A percentile compares a stretch with the other conserved stretches of the same genome.
Conservation (phyloP, 192 early-diverging fungal genomes). For the Coemansia umbellata region DNA sequence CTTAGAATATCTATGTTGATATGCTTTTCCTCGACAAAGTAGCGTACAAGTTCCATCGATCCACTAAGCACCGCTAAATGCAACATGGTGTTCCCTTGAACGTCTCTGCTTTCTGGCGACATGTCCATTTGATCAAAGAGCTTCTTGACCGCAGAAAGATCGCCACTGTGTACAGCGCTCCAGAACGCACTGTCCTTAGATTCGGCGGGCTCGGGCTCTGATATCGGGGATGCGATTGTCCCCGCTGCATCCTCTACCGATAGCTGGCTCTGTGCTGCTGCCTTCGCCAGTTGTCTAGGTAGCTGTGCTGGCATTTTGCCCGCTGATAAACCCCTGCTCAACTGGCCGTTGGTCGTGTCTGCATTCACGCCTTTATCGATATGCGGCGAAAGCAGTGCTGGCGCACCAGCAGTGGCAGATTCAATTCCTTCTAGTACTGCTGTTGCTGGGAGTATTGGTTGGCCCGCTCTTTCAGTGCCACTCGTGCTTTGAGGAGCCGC, state of each 20-base stretch:
- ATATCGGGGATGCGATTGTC: conserved; percentile 2
- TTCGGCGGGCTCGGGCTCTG: conserved; percentile 1
- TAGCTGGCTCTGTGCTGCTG: conserved; percentile 23
- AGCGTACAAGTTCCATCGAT: conserved; percentile 65
- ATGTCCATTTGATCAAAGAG: conserved; percentile 57
- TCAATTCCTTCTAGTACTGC: too few relatives aligned
- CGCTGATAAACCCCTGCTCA: too few relatives aligned
- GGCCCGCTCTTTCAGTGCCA: too few relatives aligned
- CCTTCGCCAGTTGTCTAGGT: conserved; percentile 8
- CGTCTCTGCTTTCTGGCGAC: conserved; percentile 56
- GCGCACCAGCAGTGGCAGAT: too few relatives aligned
- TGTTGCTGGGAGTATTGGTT: too few relatives aligned
- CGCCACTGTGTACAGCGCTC: conserved; percentile 67
- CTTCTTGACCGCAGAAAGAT: conserved; percentile 53
- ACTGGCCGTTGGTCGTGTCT: too few relatives aligned
- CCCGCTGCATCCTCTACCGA: conserved; percentile 20
- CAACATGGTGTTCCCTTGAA: conserved; percentile 67
- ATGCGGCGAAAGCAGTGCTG: too few relatives aligned
- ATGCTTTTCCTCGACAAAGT: conserved; percentile 67
- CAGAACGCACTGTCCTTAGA: conserved; percentile 13
- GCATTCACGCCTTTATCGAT: too few relatives aligned
- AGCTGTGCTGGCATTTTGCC: too few relatives aligned
- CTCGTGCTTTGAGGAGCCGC: too few relatives aligned
- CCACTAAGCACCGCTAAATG: conserved; percentile 86
- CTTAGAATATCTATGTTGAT: conserved; percentile 72